Evolutionary conservation across 2,329 filamentous ascomycete species (phyloP).

Genomic region (Stemphylium lycopersici): DNA sequence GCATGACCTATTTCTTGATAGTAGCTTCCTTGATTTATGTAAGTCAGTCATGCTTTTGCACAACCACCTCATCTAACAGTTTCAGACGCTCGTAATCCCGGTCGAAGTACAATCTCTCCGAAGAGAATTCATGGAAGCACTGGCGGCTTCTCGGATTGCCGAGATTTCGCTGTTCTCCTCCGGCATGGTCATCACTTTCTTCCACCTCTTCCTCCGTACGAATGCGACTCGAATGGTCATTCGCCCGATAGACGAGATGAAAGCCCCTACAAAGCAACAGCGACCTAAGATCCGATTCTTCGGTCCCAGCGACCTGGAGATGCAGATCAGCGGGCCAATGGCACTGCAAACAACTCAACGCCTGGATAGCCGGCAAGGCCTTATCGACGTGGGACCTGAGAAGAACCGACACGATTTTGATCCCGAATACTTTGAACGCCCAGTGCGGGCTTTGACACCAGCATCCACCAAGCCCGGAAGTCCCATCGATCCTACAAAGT

Average conservation of each 20-base stretch:
- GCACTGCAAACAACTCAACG: constrained; percentile 41
- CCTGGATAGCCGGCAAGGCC: constrained; percentile 43
- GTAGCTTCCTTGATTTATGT: constrained; percentile 62
- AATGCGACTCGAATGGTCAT: constrained; percentile 65
- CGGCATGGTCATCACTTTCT: constrained; percentile 67
- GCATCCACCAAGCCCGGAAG: constrained; percentile 33
- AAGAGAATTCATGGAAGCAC: constrained; percentile 49
- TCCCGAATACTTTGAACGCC: constrained; percentile 40
- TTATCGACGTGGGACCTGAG: constrained; percentile 46
- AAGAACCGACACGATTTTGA: constrained; percentile 47
- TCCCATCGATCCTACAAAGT: constrained; percentile 43
- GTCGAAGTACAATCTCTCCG: constrained; percentile 64
- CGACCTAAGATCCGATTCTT: constrained; percentile 58
- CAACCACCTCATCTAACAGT: constrained; percentile 6
- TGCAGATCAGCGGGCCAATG: constrained; percentile 50
- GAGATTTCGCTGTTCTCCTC: constrained; percentile 70
- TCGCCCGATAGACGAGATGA: constrained; percentile 56
- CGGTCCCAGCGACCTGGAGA: constrained; percentile 51
- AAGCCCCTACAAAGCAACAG: constrained; percentile 49
- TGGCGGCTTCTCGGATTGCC: constrained; percentile 66
- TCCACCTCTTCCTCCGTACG: constrained; percentile 71
- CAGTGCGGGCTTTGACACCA: constrained; percentile 41
- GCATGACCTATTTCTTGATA: constrained; percentile 72
- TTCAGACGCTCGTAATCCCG: constrained; percentile 63
- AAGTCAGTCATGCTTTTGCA: constrained; percentile 46